Percentiles rank a stretch among this genome's conserved stretches.
phyloP scores from a whole-genome alignment of 2,329 filamentous ascomycete species.

The Fusarium citri region DNA sequence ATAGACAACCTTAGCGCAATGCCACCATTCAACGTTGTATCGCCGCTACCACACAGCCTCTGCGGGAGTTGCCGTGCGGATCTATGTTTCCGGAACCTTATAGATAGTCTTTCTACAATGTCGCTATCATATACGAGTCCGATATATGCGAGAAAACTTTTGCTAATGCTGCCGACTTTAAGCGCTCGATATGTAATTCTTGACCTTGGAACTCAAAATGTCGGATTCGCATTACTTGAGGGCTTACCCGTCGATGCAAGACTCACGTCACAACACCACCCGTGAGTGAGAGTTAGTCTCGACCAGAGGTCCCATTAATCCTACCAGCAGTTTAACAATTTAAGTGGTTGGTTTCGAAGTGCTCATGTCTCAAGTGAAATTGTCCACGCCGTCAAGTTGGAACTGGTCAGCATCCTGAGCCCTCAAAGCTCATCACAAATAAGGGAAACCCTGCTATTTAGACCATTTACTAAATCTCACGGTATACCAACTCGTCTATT shows the following conservation, averaged over 20 bases:
- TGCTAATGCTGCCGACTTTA: neutral
- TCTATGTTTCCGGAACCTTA: neutral
- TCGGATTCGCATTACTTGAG: neutral
- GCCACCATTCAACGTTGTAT: neutral
- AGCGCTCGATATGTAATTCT: neutral
- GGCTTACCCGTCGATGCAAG: no score
- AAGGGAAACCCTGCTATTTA: neutral
- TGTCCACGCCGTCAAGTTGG: neutral
- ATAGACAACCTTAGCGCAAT: neutral
- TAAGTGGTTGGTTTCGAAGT: neutral
- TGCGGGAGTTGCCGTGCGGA: neutral
- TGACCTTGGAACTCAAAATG: neutral
- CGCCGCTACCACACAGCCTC: neutral
- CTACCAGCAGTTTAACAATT: rapidly evolving
- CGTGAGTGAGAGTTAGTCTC: neutral
- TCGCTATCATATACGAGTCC: neutral
- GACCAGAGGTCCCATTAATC: neutral
- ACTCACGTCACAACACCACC: neutral
- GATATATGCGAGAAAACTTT: neutral
- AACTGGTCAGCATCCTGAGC: neutral
- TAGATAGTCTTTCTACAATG: neutral
- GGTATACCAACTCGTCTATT: neutral
- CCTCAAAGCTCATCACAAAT: neutral
- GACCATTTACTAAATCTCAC: neutral
- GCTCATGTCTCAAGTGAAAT: neutral